Evolutionary conservation across 1,284 basidiomycete genomes (phyloP), one percentile per base, ranked within the genome.

Genomic region (Garcileccinum viscosum): DNA sequence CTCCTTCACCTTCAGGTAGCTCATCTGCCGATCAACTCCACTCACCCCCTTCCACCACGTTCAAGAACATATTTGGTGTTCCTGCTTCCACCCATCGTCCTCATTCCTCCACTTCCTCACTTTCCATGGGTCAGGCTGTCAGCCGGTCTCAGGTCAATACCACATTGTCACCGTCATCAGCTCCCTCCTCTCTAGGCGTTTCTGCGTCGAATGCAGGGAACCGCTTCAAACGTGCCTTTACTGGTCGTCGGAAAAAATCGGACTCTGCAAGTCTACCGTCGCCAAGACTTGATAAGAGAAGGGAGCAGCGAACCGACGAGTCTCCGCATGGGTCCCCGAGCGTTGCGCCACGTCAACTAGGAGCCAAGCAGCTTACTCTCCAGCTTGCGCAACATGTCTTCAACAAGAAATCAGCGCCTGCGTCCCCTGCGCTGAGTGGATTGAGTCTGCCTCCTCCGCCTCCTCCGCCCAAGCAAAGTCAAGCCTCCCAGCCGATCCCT

Each of bases 161-260:
- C 27, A 35, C 71, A 53, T 69, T 72, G 58, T 77, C 79, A 27
- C 76, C 80, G 17, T 75, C 80, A 66, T 81, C 79, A 3, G 71
- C 75, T 33, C 75, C 79, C 27, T 72, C 77, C 42, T 67, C 77
- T 58, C 69, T 76, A 50, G 73, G 71, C 33, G 24, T 62, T 67
- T 66, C 79, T 8, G 42, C 67, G 30, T 68, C 75, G 19, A 72
- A 82, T 56, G 81, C 86, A 37, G 87, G 88, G 37, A 82, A 81
- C 73, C 88, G 86, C 75, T 80, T 93, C 69, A 90, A 88, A 74
- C 90, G 90, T 67, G 90, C 87, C 24, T 89, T 92, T 74, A 87
- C 80, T 56, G 84, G 81, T 12, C 86, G 90, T 62, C 84, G 89
- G 74, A 93, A 90, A 83, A 90, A 89, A 77, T 87, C 89, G 12